Base-by-base conservation (phyloP, 2,329 filamentous ascomycete species). In the Pezicula neosporulosa region DNA sequence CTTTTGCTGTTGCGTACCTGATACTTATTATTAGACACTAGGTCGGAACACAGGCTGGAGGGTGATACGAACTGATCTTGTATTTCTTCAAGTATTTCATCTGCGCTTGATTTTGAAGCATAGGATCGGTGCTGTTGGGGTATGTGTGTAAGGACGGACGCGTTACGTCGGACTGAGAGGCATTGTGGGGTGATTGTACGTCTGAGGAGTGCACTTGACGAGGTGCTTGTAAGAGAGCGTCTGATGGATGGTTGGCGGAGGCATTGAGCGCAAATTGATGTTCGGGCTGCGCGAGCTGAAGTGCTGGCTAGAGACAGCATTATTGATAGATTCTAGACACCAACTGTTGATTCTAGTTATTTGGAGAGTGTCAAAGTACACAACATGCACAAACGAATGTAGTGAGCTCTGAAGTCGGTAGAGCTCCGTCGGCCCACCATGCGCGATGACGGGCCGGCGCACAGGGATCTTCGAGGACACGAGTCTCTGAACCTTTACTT, bases 1-100 rank as follows among this genome's bases (percentile, higher is more conserved):
- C 74, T 52, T 69, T 68, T 3, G 74, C 72, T 1, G 69, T 69
- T 50, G 72, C 69, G 55, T 74, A 74, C 44, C 42, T 44, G 10
- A 21, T 5, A 33, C 30, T 15, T 2, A 42, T 6, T 24, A 12
- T 42, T 24, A 42, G 39, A 24, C 18, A 42, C 18, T 19, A 13
- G 18, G 28, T 44, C n/a, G 10, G 27, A 13, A 27, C 28, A 24
- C 28, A 18, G 24, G 39, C 6, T 6, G 9, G 16, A 15, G 41
- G 9, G 8, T 10, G 42, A 6, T 28, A 44, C 42, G n/a, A 16
- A 44, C 42, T 71, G 70, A 12, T 59, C 47, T 49, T 52, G 55
- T 16, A 62, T 56, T 44, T 61, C 49, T 41, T 63, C 61, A 19
- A 61, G 55, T 6, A 62, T 44, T n/a, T 48, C 49, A 42, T 63